phyloP scores from a whole-genome alignment of 441 rosid genomes.

The Geranium incanum region DNA sequence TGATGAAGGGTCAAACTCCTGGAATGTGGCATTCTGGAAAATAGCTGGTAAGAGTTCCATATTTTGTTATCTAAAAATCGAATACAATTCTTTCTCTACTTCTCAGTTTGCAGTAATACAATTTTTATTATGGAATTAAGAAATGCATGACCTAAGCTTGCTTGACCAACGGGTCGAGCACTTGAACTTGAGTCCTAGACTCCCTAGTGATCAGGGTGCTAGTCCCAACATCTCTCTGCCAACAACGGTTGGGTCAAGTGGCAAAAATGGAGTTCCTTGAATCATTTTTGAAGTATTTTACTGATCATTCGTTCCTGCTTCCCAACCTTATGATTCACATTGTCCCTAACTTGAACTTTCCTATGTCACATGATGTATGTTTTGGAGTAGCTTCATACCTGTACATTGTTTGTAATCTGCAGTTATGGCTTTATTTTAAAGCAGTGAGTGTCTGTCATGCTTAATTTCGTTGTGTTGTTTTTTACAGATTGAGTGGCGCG shows the following conservation, averaged over 20 bases:
- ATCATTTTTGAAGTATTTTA: not conserved
- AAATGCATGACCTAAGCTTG: too few relatives aligned
- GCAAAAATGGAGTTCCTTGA: not conserved
- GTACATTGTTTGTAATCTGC: not conserved
- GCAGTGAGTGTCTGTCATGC: not conserved
- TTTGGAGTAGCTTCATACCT: not conserved
- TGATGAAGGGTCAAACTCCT: conserved; percentile 34
- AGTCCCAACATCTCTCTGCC: too few relatives aligned
- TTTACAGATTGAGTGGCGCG: not conserved
- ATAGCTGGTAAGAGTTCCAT: conserved; percentile 13
- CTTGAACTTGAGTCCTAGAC: too few relatives aligned
- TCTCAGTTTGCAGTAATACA: not conserved
- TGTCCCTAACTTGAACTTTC: not conserved
- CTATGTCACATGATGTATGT: not conserved
- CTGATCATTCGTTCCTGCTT: not conserved
- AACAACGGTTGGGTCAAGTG: too few relatives aligned
- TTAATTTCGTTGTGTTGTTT: not conserved
- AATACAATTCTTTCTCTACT: not conserved
- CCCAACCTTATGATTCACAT: too few relatives aligned
- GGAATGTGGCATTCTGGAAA: conserved; percentile 28
- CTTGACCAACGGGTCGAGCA: too few relatives aligned
- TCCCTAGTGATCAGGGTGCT: too few relatives aligned
- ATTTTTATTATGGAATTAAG: too few relatives aligned
- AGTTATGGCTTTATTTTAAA: not conserved
- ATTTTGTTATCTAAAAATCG: not conserved